phyloP scores from a whole-genome alignment of 768 basidiomycete species.

The Macrolepiota albuminosa region DNA sequence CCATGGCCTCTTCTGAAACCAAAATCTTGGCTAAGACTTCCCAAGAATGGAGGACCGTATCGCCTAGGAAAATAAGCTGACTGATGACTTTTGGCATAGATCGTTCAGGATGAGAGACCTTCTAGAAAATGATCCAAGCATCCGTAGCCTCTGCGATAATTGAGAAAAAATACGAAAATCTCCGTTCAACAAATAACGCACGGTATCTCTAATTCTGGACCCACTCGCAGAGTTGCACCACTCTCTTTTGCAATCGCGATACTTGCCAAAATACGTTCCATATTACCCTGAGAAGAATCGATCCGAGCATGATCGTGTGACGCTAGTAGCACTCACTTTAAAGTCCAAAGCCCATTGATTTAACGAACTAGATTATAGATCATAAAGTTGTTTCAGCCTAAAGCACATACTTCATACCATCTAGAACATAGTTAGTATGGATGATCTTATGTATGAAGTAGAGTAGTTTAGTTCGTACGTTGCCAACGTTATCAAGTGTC shows the following conservation, averaged over 20 bases:
- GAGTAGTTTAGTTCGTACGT: constrained; percentile 43
- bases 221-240: constrained; percentile 89
- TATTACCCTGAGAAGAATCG: constrained; percentile 65
- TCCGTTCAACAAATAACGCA: constrained; percentile 24
- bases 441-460: background rate
- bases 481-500: constrained; percentile 83
- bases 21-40: constrained; percentile 93
- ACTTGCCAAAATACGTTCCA: constrained; percentile 84
- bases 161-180: background rate
- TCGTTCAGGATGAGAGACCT: constrained; percentile 40
- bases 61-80: constrained; percentile 49
- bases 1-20: constrained; percentile 67
- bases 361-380: constrained; percentile 56
- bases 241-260: constrained; percentile 84
- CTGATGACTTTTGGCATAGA: background rate
- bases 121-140: constrained; percentile 98
- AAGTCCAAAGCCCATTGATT: constrained; percentile 99
- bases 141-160: constrained; percentile 78
- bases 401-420: constrained; percentile 13
- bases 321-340: constrained; percentile 45
- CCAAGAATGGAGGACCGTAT: constrained; percentile 96
- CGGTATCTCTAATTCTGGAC: constrained; percentile 97
- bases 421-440: constrained; percentile 1
- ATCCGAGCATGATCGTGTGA: background rate
- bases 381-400: background rate